phyloP scores from a whole-genome alignment of 176 grass and related monocot genomes.

The Calamus simplicifolius region DNA sequence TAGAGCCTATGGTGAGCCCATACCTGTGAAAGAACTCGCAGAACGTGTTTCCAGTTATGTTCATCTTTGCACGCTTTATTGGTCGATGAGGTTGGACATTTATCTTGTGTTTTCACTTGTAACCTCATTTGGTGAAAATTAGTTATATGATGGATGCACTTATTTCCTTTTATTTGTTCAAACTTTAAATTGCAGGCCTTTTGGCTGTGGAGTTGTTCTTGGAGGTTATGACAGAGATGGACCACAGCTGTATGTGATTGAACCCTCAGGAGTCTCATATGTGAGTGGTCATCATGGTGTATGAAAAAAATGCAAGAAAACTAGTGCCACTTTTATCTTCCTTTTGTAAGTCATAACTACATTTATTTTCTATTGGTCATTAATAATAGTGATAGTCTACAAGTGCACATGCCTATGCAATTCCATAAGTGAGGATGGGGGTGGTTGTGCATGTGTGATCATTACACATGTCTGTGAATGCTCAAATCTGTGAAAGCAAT shows the following conservation, averaged over 20 bases:
- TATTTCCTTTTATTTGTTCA: background rate
- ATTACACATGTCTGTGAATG: too few species aligned
- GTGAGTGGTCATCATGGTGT: conserved; percentile 28
- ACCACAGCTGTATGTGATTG: conserved; percentile 78
- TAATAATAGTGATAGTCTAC: too few species aligned
- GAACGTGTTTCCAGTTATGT: conserved; percentile 76
- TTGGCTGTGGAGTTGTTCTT: conserved; percentile 78
- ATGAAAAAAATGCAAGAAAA: background rate
- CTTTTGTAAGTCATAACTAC: too few species aligned
- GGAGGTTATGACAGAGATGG: conserved; percentile 95
- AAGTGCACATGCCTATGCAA: too few species aligned
- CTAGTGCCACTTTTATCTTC: too few species aligned
- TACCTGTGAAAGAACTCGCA: conserved; percentile 78
- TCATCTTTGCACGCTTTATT: conserved; percentile 90
- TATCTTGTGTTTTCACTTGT: conserved; percentile 1
- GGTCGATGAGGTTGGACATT: conserved; percentile 64
- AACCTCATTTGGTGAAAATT: too few species aligned
- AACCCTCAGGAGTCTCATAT: conserved; percentile 61
- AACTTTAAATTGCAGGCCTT: conserved; percentile 33
- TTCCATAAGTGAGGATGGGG: too few species aligned
- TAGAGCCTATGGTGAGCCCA: conserved; percentile 72
- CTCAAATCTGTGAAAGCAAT: too few species aligned
- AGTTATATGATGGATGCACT: too few species aligned
- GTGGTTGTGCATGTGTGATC: too few species aligned
- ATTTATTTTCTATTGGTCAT: too few species aligned